phyloP scores from a whole-genome alignment of 1,284 basidiomycete genomes.

The Trametes pubescens region DNA sequence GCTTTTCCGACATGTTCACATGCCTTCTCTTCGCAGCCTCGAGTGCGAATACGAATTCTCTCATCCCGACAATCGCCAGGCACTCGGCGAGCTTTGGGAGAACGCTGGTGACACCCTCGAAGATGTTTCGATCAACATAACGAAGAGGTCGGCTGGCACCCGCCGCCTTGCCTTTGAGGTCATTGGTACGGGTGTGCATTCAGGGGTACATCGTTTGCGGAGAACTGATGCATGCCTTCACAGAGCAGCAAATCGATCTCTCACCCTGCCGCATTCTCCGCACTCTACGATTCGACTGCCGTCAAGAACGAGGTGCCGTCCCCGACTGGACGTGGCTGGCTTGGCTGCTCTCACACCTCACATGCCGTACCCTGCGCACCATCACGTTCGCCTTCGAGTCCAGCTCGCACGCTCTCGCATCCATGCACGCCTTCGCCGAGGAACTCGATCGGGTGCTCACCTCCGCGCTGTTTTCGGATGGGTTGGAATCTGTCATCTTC shows the following conservation, averaged over 20 bases:
- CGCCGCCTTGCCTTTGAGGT: conserved; percentile 1
- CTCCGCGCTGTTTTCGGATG: background rate
- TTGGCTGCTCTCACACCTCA: conserved; percentile 17
- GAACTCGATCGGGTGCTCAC: conserved; percentile 20
- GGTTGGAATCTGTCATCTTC: conserved; percentile 11
- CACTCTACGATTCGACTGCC: conserved; percentile 25
- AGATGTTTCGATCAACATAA: conserved; percentile 21
- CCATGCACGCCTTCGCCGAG: conserved; percentile 19
- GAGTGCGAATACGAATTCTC: conserved; percentile 22
- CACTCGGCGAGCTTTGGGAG: conserved; percentile 24
- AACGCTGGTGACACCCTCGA: conserved; percentile 21
- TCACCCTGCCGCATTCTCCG: conserved; percentile 19
- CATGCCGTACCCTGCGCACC: conserved; percentile 2
- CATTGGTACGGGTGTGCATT: conserved; percentile 13
- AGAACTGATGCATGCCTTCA: background rate
- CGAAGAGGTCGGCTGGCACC: conserved; percentile 6
- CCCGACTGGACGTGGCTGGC: conserved; percentile 27
- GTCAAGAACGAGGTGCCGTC: conserved; percentile 17
- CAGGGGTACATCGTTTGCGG: too few species aligned
- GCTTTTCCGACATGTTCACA: conserved; percentile 17
- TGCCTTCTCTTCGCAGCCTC: conserved; percentile 16
- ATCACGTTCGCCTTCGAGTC: conserved; percentile 24
- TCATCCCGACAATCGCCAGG: conserved; percentile 2
- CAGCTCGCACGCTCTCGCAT: conserved; percentile 27
- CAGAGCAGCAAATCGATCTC: conserved; percentile 26